Evolutionary conservation across 2,329 filamentous ascomycete species (phyloP), one percentile per base, ranked within the genome.

Genomic region (Cladophialophora yegresii): DNA sequence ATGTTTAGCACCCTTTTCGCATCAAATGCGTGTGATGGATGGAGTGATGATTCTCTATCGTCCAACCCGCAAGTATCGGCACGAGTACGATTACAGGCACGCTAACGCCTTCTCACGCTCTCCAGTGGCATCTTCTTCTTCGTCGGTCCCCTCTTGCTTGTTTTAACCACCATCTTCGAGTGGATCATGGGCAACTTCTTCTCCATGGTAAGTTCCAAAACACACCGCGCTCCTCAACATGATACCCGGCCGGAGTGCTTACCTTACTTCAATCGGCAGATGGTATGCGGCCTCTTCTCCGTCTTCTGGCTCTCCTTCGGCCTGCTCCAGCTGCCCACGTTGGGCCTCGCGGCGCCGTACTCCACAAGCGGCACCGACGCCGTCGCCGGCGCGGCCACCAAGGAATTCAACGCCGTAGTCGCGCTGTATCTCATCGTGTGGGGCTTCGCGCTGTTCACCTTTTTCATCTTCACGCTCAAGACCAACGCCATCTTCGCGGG

Each of bases 121-220:
- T 8, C 43, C 28, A 70, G 67, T n/a, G 69, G 69, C 2, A 70
- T 70, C 12, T 69, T 70, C 58, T 69, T 70, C 62, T 70, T 70
- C 51, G 65, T 68, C 50, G 69, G 69, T 23, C 68, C 69, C 2
- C 43, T 70, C n/a, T 65, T 70, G n/a, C 67, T 70, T 20, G 58
- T 60, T 16, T 49, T 70, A 28, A 69, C 67, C 12, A 54, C 58
- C 22, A 69, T 69, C 47, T 67, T 68, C 53, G 67, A 69, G 66
- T 69, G 67, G 67, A 69, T 69, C 65, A 69, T 69, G 67, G 66
- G 66, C 58, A 69, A 70, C 51, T 69, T 70, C 64, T 69, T 69
- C 64, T 63, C 64, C 36, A 70, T 70, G 68, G 51, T 54, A 20
- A 54, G 51, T 33, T 9, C 47, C 7, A 23, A 12, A 28, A 23